Base-by-base conservation (phyloP, 2,329 filamentous ascomycete genomes). In the Hypocreales sp. region DNA sequence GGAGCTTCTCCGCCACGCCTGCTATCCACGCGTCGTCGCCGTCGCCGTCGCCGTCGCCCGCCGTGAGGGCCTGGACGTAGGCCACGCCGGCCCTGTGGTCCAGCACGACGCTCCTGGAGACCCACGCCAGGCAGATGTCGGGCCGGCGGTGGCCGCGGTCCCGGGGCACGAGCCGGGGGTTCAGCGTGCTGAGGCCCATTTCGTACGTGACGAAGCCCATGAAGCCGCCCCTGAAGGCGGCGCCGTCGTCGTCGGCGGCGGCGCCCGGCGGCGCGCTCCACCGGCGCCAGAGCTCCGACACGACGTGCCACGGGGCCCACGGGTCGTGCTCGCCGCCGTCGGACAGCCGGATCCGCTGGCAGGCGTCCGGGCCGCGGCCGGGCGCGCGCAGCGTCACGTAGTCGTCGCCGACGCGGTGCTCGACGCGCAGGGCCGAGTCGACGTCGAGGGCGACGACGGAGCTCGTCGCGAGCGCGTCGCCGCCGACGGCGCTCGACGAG, bases 191-290 rank as follows among this genome's bases (percentile, higher is more conserved):
- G 1, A 92, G 56, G 0, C 82, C 81, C 45, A 84, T 71, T 48
- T 93, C 84, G 34, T 93, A 92, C 0, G 80, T 83, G 27, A 83
- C 66, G 41, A 78, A 92, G 0, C 84, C 84, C 53, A 92, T 71
- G 32, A 92, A 74, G 0, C 84, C 84, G 27, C 82, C 84, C 51
- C 80, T 72, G 45, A 92, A 93, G 0, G 79, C 67, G 1, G 42
- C 38, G 5, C 40, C 37, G 5, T 40, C 30, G 1, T 41, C 38
- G 5, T 40, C 37, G 5, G 40, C 30, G 8, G 30, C 31, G 11
- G 25, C 32, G 7, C 39, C 20, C 7, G 30, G 25, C 0, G 36
- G 19, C 7, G 48, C 32, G 22, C 26, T 45, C 20, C 53, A 36
- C 5, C 34, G 36, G 22, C 48, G 40, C 40, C 52, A 48, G 25